Conservation (phyloP, 2,329 filamentous ascomycete species). For the Epichloe typhina region DNA sequence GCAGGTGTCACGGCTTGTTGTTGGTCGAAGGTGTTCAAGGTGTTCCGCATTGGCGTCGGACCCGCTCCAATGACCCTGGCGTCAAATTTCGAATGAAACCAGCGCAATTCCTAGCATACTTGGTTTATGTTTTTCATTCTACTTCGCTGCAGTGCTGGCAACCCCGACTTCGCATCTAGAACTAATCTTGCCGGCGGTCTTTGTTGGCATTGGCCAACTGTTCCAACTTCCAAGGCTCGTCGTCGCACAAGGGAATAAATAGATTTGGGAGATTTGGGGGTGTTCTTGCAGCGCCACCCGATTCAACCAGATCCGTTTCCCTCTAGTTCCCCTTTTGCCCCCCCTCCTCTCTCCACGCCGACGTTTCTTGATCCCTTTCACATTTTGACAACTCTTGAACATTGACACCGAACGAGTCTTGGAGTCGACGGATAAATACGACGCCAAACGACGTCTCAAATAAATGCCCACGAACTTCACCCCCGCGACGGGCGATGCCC, state of each 20-base stretch:
- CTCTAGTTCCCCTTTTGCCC: neutral
- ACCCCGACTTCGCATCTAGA: no score
- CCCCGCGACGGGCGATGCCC: constrained; percentile 23
- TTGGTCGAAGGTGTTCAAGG: neutral
- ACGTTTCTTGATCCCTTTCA: neutral
- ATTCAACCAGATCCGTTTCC: no score
- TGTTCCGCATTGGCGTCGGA: neutral
- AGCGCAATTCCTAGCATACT: neutral
- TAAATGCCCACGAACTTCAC: neutral
- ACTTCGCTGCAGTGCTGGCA: no score
- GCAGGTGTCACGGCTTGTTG: neutral
- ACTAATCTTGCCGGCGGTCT: no score
- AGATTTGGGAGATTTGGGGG: neutral
- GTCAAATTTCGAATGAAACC: neutral
- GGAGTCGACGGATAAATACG: neutral
- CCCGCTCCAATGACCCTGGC: neutral
- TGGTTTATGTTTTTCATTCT: no score
- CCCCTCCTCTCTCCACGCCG: neutral
- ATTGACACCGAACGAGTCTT: neutral
- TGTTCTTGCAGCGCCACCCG: neutral
- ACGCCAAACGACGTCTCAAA: neutral
- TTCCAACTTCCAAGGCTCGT: neutral
- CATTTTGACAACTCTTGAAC: no score
- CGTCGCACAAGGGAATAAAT: neutral
- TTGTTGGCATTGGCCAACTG: neutral